Conservation (phyloP, 495 filamentous ascomycete species). For the Aspergillus affinis region DNA sequence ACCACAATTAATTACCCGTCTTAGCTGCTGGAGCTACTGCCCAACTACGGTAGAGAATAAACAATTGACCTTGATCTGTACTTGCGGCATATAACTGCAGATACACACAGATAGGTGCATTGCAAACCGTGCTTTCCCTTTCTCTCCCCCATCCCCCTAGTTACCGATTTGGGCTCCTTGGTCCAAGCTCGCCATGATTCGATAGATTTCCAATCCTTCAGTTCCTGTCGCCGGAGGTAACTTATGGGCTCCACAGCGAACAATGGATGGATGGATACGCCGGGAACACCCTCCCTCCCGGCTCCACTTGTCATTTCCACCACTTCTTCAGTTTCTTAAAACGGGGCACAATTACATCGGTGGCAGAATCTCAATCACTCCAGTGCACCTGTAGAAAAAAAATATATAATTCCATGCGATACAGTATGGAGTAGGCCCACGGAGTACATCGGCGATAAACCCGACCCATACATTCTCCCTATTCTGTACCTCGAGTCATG, state of each 20-base stretch:
- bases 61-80: too few species aligned
- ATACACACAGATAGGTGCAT: not conserved
- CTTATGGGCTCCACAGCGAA: not conserved
- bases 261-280: not conserved
- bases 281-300: slow-evolving; percentile 17
- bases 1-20: too few species aligned
- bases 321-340: not conserved
- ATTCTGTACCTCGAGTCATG: not conserved
- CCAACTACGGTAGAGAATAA: too few species aligned
- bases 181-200: not conserved
- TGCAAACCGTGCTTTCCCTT: not conserved
- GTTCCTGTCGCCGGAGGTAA: not conserved
- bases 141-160: too few species aligned
- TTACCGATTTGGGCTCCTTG: not conserved
- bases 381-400: too few species aligned
- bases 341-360: not conserved
- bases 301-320: slow-evolving; percentile 16
- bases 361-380: not conserved
- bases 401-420: too few species aligned
- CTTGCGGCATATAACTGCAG: too few species aligned
- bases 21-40: too few species aligned
- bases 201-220: not conserved
- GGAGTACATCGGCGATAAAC: slow-evolving; percentile 1
- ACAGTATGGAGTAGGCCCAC: not conserved
- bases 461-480: not conserved